Evolutionary conservation across 2,329 filamentous ascomycete species (phyloP).

Genomic region (Colletotrichum scovillei): DNA sequence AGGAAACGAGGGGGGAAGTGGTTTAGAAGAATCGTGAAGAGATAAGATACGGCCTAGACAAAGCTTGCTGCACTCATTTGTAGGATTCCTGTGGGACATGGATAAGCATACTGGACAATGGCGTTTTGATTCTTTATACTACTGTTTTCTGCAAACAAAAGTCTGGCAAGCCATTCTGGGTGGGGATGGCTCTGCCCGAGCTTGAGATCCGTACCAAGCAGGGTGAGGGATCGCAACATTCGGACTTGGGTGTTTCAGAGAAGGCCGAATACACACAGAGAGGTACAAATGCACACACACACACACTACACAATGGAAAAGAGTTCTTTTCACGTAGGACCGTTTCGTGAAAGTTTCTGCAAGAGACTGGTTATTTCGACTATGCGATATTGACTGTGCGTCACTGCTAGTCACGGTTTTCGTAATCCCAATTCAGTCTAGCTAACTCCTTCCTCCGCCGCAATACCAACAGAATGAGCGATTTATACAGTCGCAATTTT

Average conservation of each 20-base stretch:
- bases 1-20: constrained; percentile 1
- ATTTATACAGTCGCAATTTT: too few relatives aligned
- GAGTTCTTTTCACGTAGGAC: constrained; percentile 1
- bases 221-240: not conserved
- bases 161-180: not conserved
- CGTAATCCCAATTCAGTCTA: too few relatives aligned
- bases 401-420: too few relatives aligned
- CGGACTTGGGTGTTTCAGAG: not conserved
- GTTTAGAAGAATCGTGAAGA: not conserved
- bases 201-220: not conserved
- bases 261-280: not conserved
- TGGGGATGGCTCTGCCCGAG: not conserved
- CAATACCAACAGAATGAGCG: too few relatives aligned
- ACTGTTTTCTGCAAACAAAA: not conserved
- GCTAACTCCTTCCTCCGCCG: too few relatives aligned
- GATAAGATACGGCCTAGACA: not conserved
- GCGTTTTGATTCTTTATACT: constrained; percentile 19
- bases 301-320: constrained; percentile 6
- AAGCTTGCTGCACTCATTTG: constrained; percentile 3
- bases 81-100: not conserved
- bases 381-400: too few relatives aligned
- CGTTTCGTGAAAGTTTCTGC: constrained; percentile 15
- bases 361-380: too few relatives aligned
- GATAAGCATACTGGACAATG: constrained; percentile 26
- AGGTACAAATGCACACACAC: not conserved